phyloP scores from a whole-genome alignment of 2,329 filamentous ascomycete genomes.

The Plenodomus tracheiphilus region DNA sequence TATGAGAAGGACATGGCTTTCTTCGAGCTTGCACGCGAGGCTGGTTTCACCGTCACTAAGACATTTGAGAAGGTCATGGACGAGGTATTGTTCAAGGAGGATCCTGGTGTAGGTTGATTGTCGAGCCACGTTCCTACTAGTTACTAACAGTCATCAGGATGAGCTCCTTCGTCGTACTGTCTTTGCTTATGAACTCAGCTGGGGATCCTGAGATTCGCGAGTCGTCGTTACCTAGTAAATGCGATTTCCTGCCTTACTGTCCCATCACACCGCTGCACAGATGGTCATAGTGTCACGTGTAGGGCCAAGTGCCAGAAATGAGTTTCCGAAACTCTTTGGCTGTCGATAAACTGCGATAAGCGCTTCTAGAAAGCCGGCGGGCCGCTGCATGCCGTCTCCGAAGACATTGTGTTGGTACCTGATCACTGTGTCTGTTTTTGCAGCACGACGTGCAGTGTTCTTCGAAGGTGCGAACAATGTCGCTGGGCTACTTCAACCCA shows the following conservation, averaged over 20 bases:
- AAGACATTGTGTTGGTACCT: background rate
- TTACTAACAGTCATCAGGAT: constrained; percentile 55
- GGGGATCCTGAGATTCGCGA: constrained; percentile 46
- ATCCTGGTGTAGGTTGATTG: constrained; percentile 66
- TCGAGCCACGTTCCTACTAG: no score
- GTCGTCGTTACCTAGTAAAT: background rate
- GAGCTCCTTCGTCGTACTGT: constrained; percentile 80
- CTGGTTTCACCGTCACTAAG: constrained; percentile 76
- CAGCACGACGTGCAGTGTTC: background rate
- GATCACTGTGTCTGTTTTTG: no score
- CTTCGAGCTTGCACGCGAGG: constrained; percentile 73
- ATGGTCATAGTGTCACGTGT: background rate
- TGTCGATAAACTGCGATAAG: background rate
- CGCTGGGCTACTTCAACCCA: background rate
- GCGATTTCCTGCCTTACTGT: background rate
- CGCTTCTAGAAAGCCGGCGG: background rate
- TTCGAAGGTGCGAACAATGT: background rate
- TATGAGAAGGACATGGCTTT: constrained; percentile 82
- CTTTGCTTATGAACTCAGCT: constrained; percentile 74
- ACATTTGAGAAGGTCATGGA: constrained; percentile 82
- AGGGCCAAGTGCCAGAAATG: background rate
- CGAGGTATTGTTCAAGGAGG: constrained; percentile 84
- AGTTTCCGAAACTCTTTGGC: background rate
- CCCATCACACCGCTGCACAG: no score
- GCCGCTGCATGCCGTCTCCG: background rate